Evolutionary conservation across 805 yeast species (phyloP), one percentile per base, ranked within the genome.

Genomic region (Sporopachydermia lactativora): DNA sequence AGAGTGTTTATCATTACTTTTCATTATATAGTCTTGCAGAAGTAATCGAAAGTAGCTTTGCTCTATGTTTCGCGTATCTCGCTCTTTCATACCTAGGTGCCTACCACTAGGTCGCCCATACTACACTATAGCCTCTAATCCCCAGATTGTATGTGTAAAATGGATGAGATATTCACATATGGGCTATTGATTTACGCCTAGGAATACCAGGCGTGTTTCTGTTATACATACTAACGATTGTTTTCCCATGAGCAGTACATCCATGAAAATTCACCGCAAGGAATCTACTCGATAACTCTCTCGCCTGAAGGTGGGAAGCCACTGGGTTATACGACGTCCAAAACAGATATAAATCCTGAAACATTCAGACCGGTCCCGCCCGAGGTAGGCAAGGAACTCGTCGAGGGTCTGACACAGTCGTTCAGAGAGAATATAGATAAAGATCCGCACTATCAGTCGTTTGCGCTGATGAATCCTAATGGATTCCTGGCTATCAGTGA

Each of bases 401-500:
- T 56, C 17, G 39, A 43, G 3, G 40, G 55, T 14, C 45, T 61
- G 3, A 18, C 40, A 17, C 11, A 16, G 5, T 11, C 18, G 16
- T 8, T 36, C 14, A 11, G 13, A 0, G 41, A 49, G 15, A 45
- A 51, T 11, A 54, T 61, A 4, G 53, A 57, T 17, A 45, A 67
- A 11, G 83, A 77, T 52, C 69, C 71, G 47, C 53, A 74, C 1
- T 77, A 69, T 50, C 62, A 66, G 18, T 54, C 75, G 52, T 82
- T 76, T 43, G 74, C 81, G 1, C 64, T 71, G 3, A 65, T 65
- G 31, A 71, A 70, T 47, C 70, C 70, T 11, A 61, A 61, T 15
- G 59, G 69, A 0, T 75, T 60, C 54, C 72, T 80, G 78, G 84
- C 86, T 4, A 70, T 83, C 36, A 78, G 72, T 48, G 94, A 82